These are phyloP conservation scores for Cercospora janseana DNA, from an alignment of 2,329 filamentous ascomycete species.

Conservation along the genomic window DNA sequence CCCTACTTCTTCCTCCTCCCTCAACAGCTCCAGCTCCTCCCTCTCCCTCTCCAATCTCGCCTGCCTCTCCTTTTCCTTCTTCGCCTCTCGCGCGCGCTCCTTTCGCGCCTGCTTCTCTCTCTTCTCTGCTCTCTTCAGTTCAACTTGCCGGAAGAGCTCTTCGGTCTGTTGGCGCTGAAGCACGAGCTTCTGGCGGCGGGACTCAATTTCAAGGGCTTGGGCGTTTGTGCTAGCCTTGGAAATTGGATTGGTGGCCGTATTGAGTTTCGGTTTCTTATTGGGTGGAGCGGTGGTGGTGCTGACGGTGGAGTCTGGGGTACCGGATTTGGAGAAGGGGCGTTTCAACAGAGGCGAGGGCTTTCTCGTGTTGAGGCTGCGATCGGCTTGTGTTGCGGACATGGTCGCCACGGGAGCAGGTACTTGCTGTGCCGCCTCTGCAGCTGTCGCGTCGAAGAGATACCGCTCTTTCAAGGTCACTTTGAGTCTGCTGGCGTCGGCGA, in stretches of 20 bases:
- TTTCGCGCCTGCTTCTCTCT: conserved; percentile 5
- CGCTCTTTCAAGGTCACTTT: neutral
- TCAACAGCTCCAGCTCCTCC: neutral
- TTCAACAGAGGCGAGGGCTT: neutral
- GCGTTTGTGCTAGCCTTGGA: too few relatives aligned
- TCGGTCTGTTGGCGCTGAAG: neutral
- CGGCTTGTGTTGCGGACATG: neutral
- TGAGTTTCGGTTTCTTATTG: too few relatives aligned
- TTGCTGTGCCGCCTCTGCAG: neutral
- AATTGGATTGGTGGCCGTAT: neutral
- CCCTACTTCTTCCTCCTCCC: conserved; percentile 7
- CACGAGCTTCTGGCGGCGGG: neutral
- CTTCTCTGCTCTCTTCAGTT: neutral
- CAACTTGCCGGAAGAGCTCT: neutral
- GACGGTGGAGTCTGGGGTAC: neutral
- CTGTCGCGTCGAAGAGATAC: neutral
- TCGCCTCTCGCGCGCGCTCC: neutral
- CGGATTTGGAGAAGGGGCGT: neutral
- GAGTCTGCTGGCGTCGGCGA: neutral
- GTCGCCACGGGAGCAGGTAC: neutral
- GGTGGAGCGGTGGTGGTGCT: too few relatives aligned
- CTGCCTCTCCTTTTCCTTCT: neutral
- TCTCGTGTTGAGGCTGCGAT: neutral
- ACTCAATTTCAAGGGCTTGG: neutral
- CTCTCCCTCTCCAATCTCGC: neutral